Percentiles rank a stretch among this genome's conserved stretches.
phyloP scores from a whole-genome alignment of 2,329 filamentous ascomycete species.

The Ophiostoma ips region DNA sequence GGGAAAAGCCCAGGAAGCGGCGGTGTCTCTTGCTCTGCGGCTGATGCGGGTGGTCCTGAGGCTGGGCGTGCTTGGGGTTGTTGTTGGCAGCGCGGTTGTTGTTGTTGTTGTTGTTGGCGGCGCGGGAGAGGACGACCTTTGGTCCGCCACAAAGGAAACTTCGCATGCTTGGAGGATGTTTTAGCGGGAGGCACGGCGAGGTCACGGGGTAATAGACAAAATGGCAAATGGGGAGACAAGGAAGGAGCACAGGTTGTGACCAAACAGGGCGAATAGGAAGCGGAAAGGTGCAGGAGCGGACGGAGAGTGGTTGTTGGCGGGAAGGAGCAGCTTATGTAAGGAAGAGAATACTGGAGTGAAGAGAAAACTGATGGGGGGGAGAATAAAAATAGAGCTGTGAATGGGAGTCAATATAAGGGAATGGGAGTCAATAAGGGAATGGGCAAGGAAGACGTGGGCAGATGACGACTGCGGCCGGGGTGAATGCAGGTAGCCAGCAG shows the following conservation, averaged over 20 bases:
- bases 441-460: too few species aligned
- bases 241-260: too few species aligned
- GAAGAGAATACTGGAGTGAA: too few species aligned
- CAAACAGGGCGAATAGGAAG: too few species aligned
- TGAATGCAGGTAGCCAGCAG: not conserved
- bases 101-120: not conserved
- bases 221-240: not conserved
- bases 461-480: not conserved
- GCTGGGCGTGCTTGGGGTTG: not conserved
- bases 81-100: not conserved
- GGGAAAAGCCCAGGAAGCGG: too few species aligned
- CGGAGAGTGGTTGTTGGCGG: too few species aligned
- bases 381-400: too few species aligned
- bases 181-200: not conserved
- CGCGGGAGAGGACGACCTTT: not conserved
- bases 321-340: too few species aligned
- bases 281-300: too few species aligned
- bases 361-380: too few species aligned
- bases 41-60: not conserved
- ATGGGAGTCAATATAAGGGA: not conserved
- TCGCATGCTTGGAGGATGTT: not conserved
- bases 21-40: too few species aligned
- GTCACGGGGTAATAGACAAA: not conserved
- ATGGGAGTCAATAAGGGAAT: too few species aligned
- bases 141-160: not conserved